Base-by-base conservation (phyloP, 106 monocot genomes). In the Dioscorea dumetorum region DNA sequence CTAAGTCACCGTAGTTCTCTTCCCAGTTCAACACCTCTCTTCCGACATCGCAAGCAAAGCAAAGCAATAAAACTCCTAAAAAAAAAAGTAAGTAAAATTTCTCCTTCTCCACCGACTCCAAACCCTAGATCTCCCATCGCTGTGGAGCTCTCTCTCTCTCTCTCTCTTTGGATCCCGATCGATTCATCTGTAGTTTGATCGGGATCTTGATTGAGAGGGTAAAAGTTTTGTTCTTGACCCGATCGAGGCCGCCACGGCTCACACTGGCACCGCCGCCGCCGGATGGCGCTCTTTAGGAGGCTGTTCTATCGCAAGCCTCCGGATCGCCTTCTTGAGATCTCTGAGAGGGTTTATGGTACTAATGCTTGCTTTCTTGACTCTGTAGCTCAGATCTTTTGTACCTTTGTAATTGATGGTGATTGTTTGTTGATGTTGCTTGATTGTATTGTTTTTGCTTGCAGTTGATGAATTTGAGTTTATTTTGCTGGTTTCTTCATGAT, bases 251-350 rank as follows among this genome's bases (percentile, higher is more conserved):
- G 60, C n/a, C 41, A 70, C 74, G 64, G 75, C 71, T 65, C 54
- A 66, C 64, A 60, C 64, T 41, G 41, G 41, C 41, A 41, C 41
- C 66, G 68, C 75, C n/a, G n/a, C n/a, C 67, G 69, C 67, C 56
- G 68, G 81, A 92, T 97, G 97, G 91, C 91, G 80, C 84, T 97
- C 63, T 92, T 97, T 76, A 72, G 86, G 76, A 74, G 88, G 82
- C 63, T 97, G 50, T 97, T 97, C 84, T 92, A 88, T 74, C 71
- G 89, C 74, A 97, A 89, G 80, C 91, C 97, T 66, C 92, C 97
- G 66, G 92, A 97, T 80, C 84, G 84, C 70, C 81, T 97, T 58
- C 77, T 97, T 23, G 97, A 97, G 83, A 97, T 97, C 76, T 89
- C 97, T 32, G 97, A 97, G 74, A 78, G 97, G 58, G 92, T 97